These are phyloP conservation scores for Ciborinia camelliae DNA, from an alignment of 2,329 filamentous ascomycete species.

Conservation along the genomic window DNA sequence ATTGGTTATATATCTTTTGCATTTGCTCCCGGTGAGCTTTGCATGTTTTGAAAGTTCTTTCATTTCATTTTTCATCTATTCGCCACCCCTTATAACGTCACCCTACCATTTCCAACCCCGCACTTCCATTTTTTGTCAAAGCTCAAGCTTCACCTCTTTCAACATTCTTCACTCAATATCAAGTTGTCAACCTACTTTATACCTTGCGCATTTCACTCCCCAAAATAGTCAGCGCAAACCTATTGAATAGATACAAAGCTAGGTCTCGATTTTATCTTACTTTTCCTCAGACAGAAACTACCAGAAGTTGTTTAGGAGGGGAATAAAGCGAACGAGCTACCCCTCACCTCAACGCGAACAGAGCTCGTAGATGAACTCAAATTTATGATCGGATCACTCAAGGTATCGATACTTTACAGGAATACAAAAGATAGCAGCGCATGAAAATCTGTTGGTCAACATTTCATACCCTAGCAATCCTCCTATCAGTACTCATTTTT, in stretches of 20 bases:
- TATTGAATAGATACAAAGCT: not conserved
- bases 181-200: too few relatives aligned
- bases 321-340: not conserved
- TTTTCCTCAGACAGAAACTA: not conserved
- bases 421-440: not conserved
- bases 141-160: slow-evolving; percentile 3
- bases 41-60: not conserved
- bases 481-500: not conserved
- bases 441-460: not conserved
- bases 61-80: not conserved
- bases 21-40: not conserved
- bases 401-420: not conserved
- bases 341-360: not conserved
- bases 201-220: not conserved
- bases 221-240: not conserved
- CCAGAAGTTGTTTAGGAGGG: not conserved
- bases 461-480: not conserved
- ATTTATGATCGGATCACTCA: not conserved
- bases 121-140: slow-evolving; percentile 6
- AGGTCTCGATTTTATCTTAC: not conserved
- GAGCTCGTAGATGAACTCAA: not conserved
- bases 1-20: too few relatives aligned
- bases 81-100: not conserved
- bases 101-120: not conserved
- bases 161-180: not conserved